Percentiles rank a stretch among this genome's conserved stretches.
Evolutionary conservation across 2,329 filamentous ascomycete species (phyloP).

Genomic region (Cadophora malorum): DNA sequence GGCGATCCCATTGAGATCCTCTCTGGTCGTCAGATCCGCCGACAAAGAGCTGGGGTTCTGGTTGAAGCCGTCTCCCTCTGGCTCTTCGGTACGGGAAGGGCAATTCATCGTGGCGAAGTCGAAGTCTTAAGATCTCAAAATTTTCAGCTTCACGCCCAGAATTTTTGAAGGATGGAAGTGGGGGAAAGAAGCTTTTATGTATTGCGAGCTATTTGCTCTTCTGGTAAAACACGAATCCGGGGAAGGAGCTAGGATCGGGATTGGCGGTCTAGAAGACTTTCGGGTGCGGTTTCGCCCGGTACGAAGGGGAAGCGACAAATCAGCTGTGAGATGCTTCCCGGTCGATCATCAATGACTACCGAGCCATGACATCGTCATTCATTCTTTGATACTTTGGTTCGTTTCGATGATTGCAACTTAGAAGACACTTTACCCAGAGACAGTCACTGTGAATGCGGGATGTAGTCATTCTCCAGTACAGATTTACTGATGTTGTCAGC

Average conservation of each 20-base stretch:
- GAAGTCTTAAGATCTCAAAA: background rate
- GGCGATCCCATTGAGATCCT: slow-evolving; percentile 65
- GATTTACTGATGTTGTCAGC: background rate
- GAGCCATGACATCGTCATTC: background rate
- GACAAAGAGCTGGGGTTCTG: slow-evolving; percentile 64
- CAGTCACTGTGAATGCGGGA: background rate
- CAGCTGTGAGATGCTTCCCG: slow-evolving; percentile 16
- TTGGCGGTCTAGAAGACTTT: slow-evolving; percentile 16
- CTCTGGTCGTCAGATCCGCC: slow-evolving; percentile 65
- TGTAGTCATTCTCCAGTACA: background rate
- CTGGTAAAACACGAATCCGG: slow-evolving; percentile 10
- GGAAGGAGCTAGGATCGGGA: slow-evolving; percentile 5
- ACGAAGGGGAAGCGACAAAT: slow-evolving; percentile 8
- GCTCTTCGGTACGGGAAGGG: slow-evolving; percentile 65
- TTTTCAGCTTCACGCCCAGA: background rate
- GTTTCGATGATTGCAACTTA: background rate
- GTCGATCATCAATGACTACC: slow-evolving; percentile 18
- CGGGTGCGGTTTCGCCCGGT: slow-evolving; percentile 21
- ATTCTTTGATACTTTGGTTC: background rate
- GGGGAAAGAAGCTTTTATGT: slow-evolving; percentile 15
- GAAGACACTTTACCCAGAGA: background rate
- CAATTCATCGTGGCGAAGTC: slow-evolving; percentile 61
- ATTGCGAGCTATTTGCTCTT: background rate
- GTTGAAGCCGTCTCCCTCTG: slow-evolving; percentile 61
- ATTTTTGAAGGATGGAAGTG: background rate